phyloP scores from a whole-genome alignment of 768 basidiomycete species.

The Lactarius vividus region DNA sequence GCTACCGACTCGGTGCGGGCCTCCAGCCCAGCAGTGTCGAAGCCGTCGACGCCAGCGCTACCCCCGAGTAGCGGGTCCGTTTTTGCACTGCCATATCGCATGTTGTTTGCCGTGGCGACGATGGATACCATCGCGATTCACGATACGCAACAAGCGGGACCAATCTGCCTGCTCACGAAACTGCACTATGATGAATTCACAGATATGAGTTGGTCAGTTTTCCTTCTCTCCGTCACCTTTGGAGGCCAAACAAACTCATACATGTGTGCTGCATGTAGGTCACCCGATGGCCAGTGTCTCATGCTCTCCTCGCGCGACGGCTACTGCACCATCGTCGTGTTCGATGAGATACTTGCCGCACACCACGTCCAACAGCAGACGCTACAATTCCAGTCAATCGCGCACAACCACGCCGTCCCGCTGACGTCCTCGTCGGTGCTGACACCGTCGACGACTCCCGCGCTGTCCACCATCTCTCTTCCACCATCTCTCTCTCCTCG shows the following conservation, averaged over 20 bases:
- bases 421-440: conserved; percentile 42
- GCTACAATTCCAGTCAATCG: conserved; percentile 87
- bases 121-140: conserved; percentile 95
- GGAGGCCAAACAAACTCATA: background rate
- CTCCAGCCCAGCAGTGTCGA: conserved; percentile 25
- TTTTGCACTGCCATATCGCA: conserved; percentile 88
- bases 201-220: conserved; percentile 86
- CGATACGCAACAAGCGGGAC: conserved; percentile 94
- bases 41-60: conserved; percentile 56
- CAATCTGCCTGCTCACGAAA: conserved; percentile 88
- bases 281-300: conserved; percentile 90
- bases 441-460: conserved; percentile 41
- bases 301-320: conserved; percentile 93
- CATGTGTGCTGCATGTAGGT: conserved; percentile 58
- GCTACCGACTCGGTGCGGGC: conserved; percentile 43
- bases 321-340: conserved; percentile 92
- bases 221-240: background rate
- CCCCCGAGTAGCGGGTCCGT: conserved; percentile 53
- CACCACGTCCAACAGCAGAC: conserved; percentile 90
- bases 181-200: conserved; percentile 98
- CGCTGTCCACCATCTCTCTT: conserved; percentile 29
- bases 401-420: conserved; percentile 75
- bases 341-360: conserved; percentile 89
- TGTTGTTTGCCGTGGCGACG: conserved; percentile 93
- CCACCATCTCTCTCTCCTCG: conserved; percentile 25